Evolutionary conservation across 441 rosid genomes (phyloP).

Genomic region (Arabidopsis hybrid): DNA sequence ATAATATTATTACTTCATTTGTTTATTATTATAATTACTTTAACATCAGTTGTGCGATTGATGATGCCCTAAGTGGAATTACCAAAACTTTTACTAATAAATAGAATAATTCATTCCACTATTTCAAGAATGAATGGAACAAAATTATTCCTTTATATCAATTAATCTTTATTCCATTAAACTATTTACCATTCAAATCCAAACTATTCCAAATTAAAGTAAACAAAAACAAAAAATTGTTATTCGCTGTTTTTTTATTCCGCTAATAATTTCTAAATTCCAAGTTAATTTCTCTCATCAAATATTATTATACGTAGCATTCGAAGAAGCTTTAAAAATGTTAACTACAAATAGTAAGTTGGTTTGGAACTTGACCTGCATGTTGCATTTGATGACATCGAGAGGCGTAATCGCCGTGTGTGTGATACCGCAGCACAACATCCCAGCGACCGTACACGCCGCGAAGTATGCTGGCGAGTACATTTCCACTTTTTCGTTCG

Average conservation of each 20-base stretch:
- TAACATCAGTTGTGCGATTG: no score
- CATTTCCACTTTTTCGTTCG: constrained; percentile 65
- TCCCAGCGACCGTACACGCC: constrained; percentile 71
- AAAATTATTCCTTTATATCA: no score
- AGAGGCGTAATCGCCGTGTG: constrained; percentile 78
- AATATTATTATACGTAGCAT: constrained; percentile 18
- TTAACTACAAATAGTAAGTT: neutral
- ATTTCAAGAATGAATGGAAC: no score
- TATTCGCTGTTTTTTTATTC: neutral
- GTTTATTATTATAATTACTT: no score
- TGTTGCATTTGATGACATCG: constrained; percentile 81
- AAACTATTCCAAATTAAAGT: no score
- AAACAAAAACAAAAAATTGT: no score
- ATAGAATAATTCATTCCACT: neutral
- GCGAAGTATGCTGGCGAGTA: constrained; percentile 68
- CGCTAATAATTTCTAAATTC: neutral
- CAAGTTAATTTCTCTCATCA: neutral
- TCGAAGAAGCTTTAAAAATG: neutral
- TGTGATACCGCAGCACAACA: constrained; percentile 69
- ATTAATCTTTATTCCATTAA: no score
- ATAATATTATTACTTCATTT: no score
- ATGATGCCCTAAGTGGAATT: no score
- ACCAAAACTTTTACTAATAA: constrained; percentile 16
- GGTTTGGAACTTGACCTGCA: constrained; percentile 60
- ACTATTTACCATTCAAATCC: no score